These are phyloP conservation scores for Anacardium occidentale DNA, from an alignment of 345 rosid genomes.

Conservation along the genomic window DNA sequence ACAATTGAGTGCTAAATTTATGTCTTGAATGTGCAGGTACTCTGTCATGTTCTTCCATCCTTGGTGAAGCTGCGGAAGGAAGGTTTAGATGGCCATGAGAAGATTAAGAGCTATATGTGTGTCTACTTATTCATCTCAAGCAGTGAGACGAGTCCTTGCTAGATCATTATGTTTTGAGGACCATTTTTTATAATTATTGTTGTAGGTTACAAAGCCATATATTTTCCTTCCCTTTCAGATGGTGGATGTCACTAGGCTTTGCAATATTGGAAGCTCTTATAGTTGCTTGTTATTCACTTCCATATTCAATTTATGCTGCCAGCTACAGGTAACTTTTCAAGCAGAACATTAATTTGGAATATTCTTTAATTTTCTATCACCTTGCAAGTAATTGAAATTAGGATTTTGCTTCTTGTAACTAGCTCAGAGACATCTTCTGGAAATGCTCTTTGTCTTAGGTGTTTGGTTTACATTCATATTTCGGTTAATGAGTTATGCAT, in stretches of 20 bases:
- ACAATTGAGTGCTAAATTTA: slow-evolving; percentile 13
- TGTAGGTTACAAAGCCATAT: neutral
- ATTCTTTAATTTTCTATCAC: slow-evolving; percentile 5
- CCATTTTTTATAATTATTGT: slow-evolving; percentile 15
- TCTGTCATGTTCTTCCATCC: slow-evolving; percentile 86
- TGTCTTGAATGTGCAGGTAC: slow-evolving; percentile 49
- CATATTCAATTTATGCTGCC: slow-evolving; percentile 82
- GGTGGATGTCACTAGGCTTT: slow-evolving; percentile 93
- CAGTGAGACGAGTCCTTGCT: slow-evolving; percentile 60
- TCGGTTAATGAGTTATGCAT: neutral
- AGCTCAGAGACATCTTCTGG: neutral
- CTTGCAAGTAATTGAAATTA: neutral
- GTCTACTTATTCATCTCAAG: slow-evolving; percentile 72
- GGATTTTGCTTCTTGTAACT: slow-evolving; percentile 1
- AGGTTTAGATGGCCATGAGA: slow-evolving; percentile 96
- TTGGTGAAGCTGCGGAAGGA: slow-evolving; percentile 90
- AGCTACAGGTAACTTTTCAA: slow-evolving; percentile 54
- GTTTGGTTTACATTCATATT: neutral
- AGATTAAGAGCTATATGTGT: slow-evolving; percentile 99
- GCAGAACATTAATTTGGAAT: slow-evolving; percentile 7
- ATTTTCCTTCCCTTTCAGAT: slow-evolving; percentile 50
- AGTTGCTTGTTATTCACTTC: slow-evolving; percentile 79
- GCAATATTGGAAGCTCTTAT: slow-evolving; percentile 80
- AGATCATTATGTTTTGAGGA: slow-evolving; percentile 21
- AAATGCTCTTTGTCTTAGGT: neutral